These are phyloP conservation scores for Bimuria novae-zelandiae DNA, from an alignment of 2,329 filamentous ascomycete genomes.

Conservation along the genomic window DNA sequence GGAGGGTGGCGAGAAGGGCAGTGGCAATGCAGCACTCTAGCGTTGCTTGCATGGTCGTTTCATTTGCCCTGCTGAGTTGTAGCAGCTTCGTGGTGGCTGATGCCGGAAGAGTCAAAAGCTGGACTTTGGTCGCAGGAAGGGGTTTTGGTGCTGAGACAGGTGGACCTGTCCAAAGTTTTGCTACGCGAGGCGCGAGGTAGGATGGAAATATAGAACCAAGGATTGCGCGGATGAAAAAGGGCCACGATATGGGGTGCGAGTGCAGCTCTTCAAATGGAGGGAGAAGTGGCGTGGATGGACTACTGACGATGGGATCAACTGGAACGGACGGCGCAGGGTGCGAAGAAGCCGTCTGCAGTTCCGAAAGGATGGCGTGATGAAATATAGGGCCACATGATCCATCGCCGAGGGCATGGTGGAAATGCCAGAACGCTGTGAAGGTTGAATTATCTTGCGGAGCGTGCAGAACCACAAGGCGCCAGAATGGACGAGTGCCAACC, in stretches of 20 bases:
- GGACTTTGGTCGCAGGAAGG: conserved; percentile 21
- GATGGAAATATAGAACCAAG: conserved; percentile 42
- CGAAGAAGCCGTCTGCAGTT: conserved; percentile 34
- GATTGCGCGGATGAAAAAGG: conserved; percentile 40
- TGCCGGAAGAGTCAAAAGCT: conserved; percentile 40
- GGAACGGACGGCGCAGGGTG: not conserved
- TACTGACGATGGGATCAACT: conserved; percentile 17
- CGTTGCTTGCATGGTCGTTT: conserved; percentile 49
- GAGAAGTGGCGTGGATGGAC: conserved; percentile 32
- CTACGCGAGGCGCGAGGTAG: conserved; percentile 20
- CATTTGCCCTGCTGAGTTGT: conserved; percentile 42
- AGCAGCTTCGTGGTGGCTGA: conserved; percentile 35
- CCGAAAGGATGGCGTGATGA: conserved; percentile 49
- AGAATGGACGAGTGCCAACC: conserved; percentile 43
- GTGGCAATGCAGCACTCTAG: conserved; percentile 48
- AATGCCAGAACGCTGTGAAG: conserved; percentile 54
- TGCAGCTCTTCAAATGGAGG: conserved; percentile 50
- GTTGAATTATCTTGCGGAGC: not conserved
- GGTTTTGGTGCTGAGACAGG: conserved; percentile 16
- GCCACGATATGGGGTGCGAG: conserved; percentile 44
- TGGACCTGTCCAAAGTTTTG: conserved; percentile 31
- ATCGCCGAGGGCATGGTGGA: conserved; percentile 56
- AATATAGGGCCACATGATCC: conserved; percentile 53
- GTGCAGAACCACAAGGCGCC: conserved; percentile 50
- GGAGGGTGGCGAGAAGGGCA: conserved; percentile 39